Base-by-base conservation (phyloP, 2,329 filamentous ascomycete genomes). In the Diaporthe eres region DNA sequence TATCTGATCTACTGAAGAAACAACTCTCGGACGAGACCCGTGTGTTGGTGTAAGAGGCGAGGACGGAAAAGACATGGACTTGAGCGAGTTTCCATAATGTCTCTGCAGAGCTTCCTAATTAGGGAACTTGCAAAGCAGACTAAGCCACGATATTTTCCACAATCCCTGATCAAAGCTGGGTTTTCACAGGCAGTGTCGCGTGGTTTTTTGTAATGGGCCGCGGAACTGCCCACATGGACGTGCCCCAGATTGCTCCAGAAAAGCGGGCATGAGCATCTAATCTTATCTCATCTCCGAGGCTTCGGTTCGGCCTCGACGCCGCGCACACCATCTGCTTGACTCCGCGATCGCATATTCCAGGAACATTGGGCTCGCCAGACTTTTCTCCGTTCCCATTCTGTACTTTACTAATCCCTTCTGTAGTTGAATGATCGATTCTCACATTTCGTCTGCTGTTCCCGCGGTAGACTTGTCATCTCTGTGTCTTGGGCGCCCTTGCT, bases 201-300 rank as follows among this genome's bases (percentile, higher is more conserved):
- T 68, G 63, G 44, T 68, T 68, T 31, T 68, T 65, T 7, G 61
- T 67, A 47, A 49, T 67, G 61, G 42, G 17, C 25, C 25, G 42
- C 42, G 25, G 22, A 49, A 39, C 22, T 68, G 47, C 63, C 63
- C 63, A 68, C 63, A 49, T 13, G 8, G 22, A 7, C 25, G 28
- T 25, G 61, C 61, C 61, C 60, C 61, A 49, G 61, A 49, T n/a
- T 34, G 10, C 63, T 12, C 28, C 0, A 15, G 13, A 68, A 53
- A 55, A 42, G 49, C n/a, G 47, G 65, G 49, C 47, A 55, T 42
- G 28, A 55, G 22, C 4, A 70, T 70, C 65, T 70, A 70, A 70
- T 70, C 65, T 70, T 70, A 70, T 70, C 65, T 70, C 65, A 70
- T 70, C 65, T 55, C 65, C 65, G 65, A 55, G 65, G 65, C 49